Base-by-base conservation (phyloP, 2,329 filamentous ascomycete genomes). In the Penicillium expansum region DNA sequence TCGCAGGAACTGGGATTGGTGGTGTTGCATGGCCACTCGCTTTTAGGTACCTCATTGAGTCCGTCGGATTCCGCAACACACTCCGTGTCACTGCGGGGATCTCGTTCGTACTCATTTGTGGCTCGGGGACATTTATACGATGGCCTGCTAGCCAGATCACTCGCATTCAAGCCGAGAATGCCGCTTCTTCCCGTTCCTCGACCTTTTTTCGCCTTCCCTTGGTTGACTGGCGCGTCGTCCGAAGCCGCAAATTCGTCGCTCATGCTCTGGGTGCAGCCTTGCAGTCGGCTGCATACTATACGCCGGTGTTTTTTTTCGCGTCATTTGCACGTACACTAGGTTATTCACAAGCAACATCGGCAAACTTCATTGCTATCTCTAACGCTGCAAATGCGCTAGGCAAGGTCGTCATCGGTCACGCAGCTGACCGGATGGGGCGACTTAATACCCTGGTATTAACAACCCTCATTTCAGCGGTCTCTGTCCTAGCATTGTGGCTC, bases 351-450 rank as follows among this genome's bases (percentile, higher is more conserved):
- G 62, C 65, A 1, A 69, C 69, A 11, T 74, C 71, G 0, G 73
- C 75, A 0, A 76, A 71, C 20, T 70, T 78, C 16, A 75, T 76
- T 35, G 68, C 74, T 5, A 62, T 76, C 4, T 75, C 71, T 27
- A 78, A 77, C 48, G 74, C 73, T 0, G 70, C 72, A 8, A 77
- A 76, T 56, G 73, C 73, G 2, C 56, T 73, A 5, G 74, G 73
- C 2, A 74, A 74, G 52, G 70, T 78, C 4, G 62, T 67, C 1
- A 72, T 77, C 53, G 75, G 76, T 1, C 67, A 70, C 41, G 57
- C 70, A 3, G 74, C 75, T 3, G 76, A 77, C 56, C 62, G 68
- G 4, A 65, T 74, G 35, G 75, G 76, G 11, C 57, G 75, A 30
- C 63, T 77, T 16, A 77, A 78, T 56, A 71, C 72, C 1, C 58